phyloP scores from a whole-genome alignment of 257 asterid species.

The Salvia hispanica region DNA sequence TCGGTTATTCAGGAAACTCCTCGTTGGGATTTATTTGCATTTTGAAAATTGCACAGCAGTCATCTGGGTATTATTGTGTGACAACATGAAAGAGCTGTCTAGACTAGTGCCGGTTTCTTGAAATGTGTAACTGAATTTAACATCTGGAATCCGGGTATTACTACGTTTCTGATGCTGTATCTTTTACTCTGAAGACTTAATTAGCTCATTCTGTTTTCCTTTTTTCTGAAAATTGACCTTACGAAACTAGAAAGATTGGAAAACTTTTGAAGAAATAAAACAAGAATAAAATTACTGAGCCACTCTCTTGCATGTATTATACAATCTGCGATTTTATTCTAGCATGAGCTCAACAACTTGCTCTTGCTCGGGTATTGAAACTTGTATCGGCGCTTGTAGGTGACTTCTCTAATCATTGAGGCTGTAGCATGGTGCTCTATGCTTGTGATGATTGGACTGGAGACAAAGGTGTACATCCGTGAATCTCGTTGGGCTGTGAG shows the following conservation, averaged over 20 bases:
- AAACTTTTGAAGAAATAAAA: slow-evolving; percentile 1
- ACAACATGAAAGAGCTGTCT: not conserved
- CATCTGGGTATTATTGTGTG: too few species aligned
- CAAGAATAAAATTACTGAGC: not conserved
- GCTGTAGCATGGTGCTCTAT: slow-evolving; percentile 82
- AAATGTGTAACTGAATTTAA: not conserved
- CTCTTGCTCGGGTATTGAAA: slow-evolving; percentile 16
- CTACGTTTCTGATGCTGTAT: not conserved
- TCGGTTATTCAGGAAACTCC: too few species aligned
- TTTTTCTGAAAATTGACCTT: not conserved
- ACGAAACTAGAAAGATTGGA: not conserved
- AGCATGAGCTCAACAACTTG: slow-evolving; percentile 10
- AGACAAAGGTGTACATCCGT: slow-evolving; percentile 67
- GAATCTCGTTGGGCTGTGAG: slow-evolving; percentile 90
- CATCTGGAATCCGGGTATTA: not conserved
- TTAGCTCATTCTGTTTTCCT: too few species aligned
- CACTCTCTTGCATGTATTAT: slow-evolving; percentile 8
- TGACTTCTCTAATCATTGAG: slow-evolving; percentile 64
- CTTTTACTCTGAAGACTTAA: not conserved
- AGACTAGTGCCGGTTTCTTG: slow-evolving; percentile 3
- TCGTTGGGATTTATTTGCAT: too few species aligned
- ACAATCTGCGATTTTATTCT: slow-evolving; percentile 6
- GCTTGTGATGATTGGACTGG: slow-evolving; percentile 71
- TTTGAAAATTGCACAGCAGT: too few species aligned
- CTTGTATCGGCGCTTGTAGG: slow-evolving; percentile 41